Evolutionary conservation across 2,329 filamentous ascomycete genomes (phyloP).

Genomic region (Myriosclerotinia curreyana): DNA sequence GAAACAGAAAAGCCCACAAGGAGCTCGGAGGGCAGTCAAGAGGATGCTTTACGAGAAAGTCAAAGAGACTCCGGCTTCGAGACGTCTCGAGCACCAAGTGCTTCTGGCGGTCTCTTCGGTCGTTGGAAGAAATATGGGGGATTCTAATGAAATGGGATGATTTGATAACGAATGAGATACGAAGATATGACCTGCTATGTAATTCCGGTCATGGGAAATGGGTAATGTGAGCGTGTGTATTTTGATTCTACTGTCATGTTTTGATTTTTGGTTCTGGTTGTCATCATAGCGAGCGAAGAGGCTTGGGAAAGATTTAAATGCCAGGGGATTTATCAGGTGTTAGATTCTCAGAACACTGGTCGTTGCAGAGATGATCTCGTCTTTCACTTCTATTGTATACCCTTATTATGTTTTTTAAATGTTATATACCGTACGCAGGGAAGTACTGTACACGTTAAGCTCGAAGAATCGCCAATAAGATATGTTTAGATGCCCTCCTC

Average conservation of each 20-base stretch:
- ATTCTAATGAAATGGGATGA: constrained; percentile 25
- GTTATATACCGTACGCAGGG: constrained; percentile 2
- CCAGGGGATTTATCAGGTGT: not conserved
- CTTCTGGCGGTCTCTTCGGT: constrained; percentile 62
- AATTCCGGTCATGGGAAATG: not conserved
- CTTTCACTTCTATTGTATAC: constrained; percentile 21
- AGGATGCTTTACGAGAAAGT: constrained; percentile 33
- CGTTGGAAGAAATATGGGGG: constrained; percentile 37
- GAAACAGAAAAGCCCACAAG: constrained; percentile 29
- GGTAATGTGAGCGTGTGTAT: constrained; percentile 8
- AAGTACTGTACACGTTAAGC: not conserved
- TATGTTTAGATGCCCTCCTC: constrained; percentile 1
- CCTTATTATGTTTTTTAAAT: constrained; percentile 19
- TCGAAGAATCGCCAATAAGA: constrained; percentile 12
- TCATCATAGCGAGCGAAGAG: constrained; percentile 9
- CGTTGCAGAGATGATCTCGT: not conserved
- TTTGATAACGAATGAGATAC: constrained; percentile 19
- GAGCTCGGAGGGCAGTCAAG: constrained; percentile 39
- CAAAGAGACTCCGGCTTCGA: constrained; percentile 36
- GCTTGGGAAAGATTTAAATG: constrained; percentile 3
- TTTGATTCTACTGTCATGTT: constrained; percentile 5
- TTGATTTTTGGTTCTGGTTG: not conserved
- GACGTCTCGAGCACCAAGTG: constrained; percentile 57
- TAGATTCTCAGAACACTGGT: constrained; percentile 1
- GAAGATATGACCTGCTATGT: constrained; percentile 17